phyloP scores from a whole-genome alignment of 129 eudicot species.

The Scalesia atractyloides region DNA sequence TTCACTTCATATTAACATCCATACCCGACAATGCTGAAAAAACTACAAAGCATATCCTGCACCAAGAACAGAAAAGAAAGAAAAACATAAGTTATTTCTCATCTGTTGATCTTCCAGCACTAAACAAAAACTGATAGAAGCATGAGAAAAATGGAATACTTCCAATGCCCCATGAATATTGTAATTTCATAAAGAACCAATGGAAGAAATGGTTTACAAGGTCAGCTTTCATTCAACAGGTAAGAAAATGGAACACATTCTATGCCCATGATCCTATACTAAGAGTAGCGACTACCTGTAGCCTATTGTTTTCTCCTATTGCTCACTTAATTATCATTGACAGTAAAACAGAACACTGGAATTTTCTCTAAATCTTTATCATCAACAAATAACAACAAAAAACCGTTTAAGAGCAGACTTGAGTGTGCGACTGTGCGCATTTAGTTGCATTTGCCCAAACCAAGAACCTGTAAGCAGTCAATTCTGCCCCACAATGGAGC shows the following conservation, averaged over 20 bases:
- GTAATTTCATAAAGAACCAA: background rate
- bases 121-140: background rate
- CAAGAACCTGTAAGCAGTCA: background rate
- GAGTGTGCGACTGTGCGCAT: background rate
- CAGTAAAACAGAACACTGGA: background rate
- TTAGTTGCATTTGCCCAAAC: conserved; percentile 4
- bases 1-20: conserved; percentile 29
- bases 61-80: conserved; percentile 24
- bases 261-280: background rate
- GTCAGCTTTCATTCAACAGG: conserved; percentile 7
- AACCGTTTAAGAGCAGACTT: conserved; percentile 3
- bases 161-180: background rate
- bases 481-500: background rate
- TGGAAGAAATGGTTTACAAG: conserved; percentile 1
- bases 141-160: background rate
- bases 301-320: background rate
- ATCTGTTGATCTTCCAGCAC: conserved; percentile 21
- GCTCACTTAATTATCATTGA: conserved; percentile 1
- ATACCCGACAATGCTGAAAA: conserved; percentile 94
- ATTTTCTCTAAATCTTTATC: background rate
- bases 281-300: background rate
- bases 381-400: background rate
- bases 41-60: conserved; percentile 99
- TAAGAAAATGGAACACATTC: conserved; percentile 1
- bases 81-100: conserved; percentile 14